Conservation (phyloP, 106 monocot species). For the Dendrobium catenatum region DNA sequence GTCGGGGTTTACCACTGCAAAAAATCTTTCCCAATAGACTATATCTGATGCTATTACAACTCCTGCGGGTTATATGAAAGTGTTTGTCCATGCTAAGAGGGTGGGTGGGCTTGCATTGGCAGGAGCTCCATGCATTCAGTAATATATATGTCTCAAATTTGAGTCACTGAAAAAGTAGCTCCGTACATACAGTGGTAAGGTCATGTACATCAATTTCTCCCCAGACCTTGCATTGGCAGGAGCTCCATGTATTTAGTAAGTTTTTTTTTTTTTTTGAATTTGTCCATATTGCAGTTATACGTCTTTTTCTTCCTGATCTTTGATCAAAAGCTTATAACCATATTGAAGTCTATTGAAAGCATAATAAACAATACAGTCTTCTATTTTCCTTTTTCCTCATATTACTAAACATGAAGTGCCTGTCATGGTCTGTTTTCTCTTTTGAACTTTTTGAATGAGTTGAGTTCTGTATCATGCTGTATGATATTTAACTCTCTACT, state of each 20-base stretch:
- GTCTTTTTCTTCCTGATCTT: background rate
- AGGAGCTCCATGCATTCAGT: background rate
- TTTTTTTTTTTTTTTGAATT: background rate
- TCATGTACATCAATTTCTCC: background rate
- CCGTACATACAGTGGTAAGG: background rate
- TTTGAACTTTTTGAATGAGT: background rate
- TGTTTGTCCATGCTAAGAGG: background rate
- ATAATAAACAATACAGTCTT: background rate
- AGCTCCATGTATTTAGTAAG: background rate
- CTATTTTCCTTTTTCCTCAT: background rate
- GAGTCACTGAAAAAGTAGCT: background rate
- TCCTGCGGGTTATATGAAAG: too few relatives aligned
- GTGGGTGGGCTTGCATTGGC: background rate
- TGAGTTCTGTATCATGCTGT: background rate
- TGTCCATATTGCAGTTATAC: background rate
- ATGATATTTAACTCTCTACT: background rate
- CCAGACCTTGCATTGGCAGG: background rate
- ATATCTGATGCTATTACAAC: too few relatives aligned
- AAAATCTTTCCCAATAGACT: too few relatives aligned
- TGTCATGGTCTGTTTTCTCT: background rate
- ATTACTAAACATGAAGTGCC: background rate
- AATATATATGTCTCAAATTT: background rate
- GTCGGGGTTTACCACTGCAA: too few relatives aligned
- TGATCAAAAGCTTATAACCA: background rate
- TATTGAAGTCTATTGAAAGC: conserved; percentile 2